These are phyloP conservation scores for Solanum sitiens DNA, from an alignment of 257 asterid genomes.

Conservation along the genomic window DNA sequence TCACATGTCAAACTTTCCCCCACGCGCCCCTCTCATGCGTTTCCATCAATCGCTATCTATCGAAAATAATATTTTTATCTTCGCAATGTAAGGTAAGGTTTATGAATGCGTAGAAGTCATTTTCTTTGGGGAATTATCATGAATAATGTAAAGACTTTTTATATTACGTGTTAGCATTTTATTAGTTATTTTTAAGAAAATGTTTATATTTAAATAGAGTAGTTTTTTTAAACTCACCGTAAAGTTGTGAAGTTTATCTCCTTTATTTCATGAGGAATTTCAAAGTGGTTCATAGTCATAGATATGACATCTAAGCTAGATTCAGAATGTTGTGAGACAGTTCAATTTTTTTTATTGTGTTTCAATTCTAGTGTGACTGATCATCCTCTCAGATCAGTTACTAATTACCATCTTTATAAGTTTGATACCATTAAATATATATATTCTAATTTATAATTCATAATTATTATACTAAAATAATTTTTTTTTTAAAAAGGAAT, in stretches of 20 bases:
- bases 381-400: too few species aligned
- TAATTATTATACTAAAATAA: too few species aligned
- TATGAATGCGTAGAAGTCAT: fast-evolving
- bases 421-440: too few species aligned
- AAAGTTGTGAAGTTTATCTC: too few species aligned
- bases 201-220: too few species aligned
- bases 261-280: not conserved
- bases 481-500: not conserved
- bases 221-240: too few species aligned
- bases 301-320: not conserved
- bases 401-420: too few species aligned
- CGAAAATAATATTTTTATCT: not conserved
- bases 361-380: not conserved
- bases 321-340: not conserved
- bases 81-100: not conserved
- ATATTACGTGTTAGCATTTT: not conserved
- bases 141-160: not conserved
- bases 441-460: too few species aligned
- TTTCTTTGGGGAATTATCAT: not conserved
- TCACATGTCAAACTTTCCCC: not conserved
- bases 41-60: not conserved
- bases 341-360: not conserved
- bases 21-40: not conserved
- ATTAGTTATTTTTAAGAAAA: not conserved
- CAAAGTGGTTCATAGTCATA: not conserved